phyloP scores from a whole-genome alignment of 129 eudicot genomes.

The Ambrosia artemisiifolia region DNA sequence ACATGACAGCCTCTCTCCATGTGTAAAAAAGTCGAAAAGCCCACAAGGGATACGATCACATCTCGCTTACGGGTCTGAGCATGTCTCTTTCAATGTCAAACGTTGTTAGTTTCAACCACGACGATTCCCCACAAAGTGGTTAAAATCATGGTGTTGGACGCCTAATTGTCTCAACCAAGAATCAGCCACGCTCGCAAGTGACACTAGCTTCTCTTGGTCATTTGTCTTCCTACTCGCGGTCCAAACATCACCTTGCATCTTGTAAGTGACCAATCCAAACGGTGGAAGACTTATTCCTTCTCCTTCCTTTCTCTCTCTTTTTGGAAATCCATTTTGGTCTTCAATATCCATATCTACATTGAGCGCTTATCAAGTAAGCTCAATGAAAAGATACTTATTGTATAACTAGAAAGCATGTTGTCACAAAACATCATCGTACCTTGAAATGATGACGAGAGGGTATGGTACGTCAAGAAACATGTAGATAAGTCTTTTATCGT shows the following conservation, averaged over 20 bases:
- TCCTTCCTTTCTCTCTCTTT: constrained; percentile 49
- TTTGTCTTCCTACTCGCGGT: constrained; percentile 43
- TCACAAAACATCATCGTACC: constrained; percentile 36
- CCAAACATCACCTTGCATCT: constrained; percentile 85
- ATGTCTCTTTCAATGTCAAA: constrained; percentile 6
- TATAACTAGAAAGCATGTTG: background rate
- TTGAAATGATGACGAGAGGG: constrained; percentile 95
- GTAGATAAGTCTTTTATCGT: constrained; percentile 87
- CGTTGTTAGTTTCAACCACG: constrained; percentile 42
- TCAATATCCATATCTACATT: constrained; percentile 53
- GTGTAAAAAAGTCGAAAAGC: constrained; percentile 1
- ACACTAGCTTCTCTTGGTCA: constrained; percentile 61
- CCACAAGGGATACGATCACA: constrained; percentile 1
- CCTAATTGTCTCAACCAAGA: constrained; percentile 86
- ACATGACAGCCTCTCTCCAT: constrained; percentile 4
- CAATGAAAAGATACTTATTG: background rate
- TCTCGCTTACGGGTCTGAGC: constrained; percentile 3
- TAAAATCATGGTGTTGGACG: constrained; percentile 85
- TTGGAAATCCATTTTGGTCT: constrained; percentile 35
- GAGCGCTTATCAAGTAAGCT: background rate
- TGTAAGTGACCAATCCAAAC: constrained; percentile 79
- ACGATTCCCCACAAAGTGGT: constrained; percentile 64
- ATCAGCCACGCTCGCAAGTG: constrained; percentile 77
- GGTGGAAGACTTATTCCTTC: constrained; percentile 69
- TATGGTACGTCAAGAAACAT: constrained; percentile 92